Percentiles rank a stretch among this genome's conserved stretches.
phyloP scores from a whole-genome alignment of 768 basidiomycete genomes.

The Porpolomopsis calyptriformis region DNA sequence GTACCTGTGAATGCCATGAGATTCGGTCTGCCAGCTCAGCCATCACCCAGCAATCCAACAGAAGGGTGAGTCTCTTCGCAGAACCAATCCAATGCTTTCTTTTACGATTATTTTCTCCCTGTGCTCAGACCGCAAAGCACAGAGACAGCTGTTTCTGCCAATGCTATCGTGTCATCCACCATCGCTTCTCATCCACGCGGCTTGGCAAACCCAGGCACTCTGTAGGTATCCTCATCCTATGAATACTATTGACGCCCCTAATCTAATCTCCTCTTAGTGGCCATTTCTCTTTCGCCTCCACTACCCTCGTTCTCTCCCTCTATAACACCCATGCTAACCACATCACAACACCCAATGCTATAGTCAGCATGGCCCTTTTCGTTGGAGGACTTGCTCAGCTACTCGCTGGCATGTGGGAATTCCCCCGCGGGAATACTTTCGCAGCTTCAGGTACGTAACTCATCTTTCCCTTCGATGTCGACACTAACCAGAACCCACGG shows the following conservation, averaged over 20 bases:
- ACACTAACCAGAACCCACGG: not conserved
- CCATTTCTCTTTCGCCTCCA: slow-evolving; percentile 74
- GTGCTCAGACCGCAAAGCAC: too few relatives aligned
- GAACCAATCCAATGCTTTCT: too few relatives aligned
- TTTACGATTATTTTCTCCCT: too few relatives aligned
- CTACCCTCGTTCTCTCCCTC: slow-evolving; percentile 69
- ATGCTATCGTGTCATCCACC: too few relatives aligned
- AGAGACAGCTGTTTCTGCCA: too few relatives aligned
- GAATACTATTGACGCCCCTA: not conserved
- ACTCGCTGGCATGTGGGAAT: slow-evolving; percentile 75
- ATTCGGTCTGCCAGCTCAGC: too few relatives aligned
- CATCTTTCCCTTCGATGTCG: not conserved
- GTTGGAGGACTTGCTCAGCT: slow-evolving; percentile 65
- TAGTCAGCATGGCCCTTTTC: slow-evolving; percentile 40
- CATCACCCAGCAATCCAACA: too few relatives aligned
- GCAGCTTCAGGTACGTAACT: slow-evolving; percentile 48
- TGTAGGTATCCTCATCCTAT: too few relatives aligned
- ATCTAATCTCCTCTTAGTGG: slow-evolving; percentile 35
- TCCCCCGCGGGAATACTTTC: slow-evolving; percentile 50
- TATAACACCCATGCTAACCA: slow-evolving; percentile 56
- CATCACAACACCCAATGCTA: slow-evolving; percentile 53
- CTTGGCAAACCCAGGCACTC: too few relatives aligned
- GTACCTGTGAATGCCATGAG: too few relatives aligned
- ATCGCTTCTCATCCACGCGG: too few relatives aligned
- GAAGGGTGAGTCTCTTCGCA: too few relatives aligned